Conservation (phyloP, 164 flowering plant genomes). For the Saururus chinensis region DNA sequence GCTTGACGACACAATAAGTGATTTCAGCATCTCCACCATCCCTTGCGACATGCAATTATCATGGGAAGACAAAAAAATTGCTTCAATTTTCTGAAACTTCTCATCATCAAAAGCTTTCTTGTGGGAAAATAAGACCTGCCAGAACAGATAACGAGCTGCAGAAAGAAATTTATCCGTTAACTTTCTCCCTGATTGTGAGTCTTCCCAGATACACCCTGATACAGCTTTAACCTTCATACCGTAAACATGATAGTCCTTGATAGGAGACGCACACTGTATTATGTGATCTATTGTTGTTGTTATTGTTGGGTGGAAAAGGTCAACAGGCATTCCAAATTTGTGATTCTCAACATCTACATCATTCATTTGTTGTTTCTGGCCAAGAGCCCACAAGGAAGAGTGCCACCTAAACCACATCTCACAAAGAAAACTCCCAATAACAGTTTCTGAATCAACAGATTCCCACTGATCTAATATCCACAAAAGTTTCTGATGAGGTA, state of each 20-base stretch:
- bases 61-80: slow-evolving; percentile 20
- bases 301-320: slow-evolving; percentile 47
- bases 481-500: slow-evolving; percentile 58
- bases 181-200: slow-evolving; percentile 15
- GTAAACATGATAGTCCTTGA: slow-evolving; percentile 42
- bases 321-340: slow-evolving; percentile 24
- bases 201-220: slow-evolving; percentile 48
- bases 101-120: slow-evolving; percentile 52
- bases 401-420: slow-evolving; percentile 98
- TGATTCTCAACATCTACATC: slow-evolving; percentile 12
- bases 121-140: slow-evolving; percentile 71
- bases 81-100: slow-evolving; percentile 33
- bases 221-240: slow-evolving; percentile 49
- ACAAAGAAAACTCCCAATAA: slow-evolving; percentile 38
- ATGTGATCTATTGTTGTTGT: slow-evolving; percentile 28
- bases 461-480: slow-evolving; percentile 67
- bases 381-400: slow-evolving; percentile 52
- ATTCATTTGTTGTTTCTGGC: slow-evolving; percentile 16
- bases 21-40: slow-evolving; percentile 12
- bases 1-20: slow-evolving; percentile 45
- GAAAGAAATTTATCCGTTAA: slow-evolving; percentile 28
- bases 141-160: slow-evolving; percentile 48
- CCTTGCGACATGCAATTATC: slow-evolving; percentile 2
- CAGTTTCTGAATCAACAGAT: slow-evolving; percentile 48
- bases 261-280: slow-evolving; percentile 9